Base-by-base conservation (phyloP, 345 rosid species). In the Acer saccharum region DNA sequence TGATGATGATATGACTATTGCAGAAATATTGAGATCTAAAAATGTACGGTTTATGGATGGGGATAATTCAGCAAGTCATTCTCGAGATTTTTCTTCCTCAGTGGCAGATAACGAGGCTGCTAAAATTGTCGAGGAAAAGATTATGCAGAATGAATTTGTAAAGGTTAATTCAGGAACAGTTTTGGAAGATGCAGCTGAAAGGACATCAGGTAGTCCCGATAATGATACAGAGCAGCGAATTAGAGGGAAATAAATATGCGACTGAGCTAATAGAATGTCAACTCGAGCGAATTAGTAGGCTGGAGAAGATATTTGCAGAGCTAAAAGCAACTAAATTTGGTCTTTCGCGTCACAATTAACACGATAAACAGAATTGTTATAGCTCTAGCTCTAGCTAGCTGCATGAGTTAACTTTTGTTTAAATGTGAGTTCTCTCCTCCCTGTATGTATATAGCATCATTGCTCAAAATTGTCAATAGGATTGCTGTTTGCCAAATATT, bases 291-390 rank as follows among this genome's bases (percentile, higher is more conserved):
- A 23, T 62, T 61, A 62, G 23, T 25, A 43, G 57, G 39, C 58
- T 73, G 8, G 76, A 62, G 23, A 62, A 9, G 43, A 60, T 61
- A 3, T 6, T 73, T 62, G 68, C 76, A 60, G 14, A 43, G 55
- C 41, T 62, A 44, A 73, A 61, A 73, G 68, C 23, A 43, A 41
- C 13, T 46, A 41, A 11, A 73, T 23, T 2, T 44, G 41, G 55
- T 43, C 41, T 1, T 21, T 13, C 2, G 14, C 32, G 20, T 60
- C 21, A 14, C 13, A 60, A 61, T 35, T 29, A 43, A 57, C 62
- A 57, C 20, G 1, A 3, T n/a, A 21, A 10, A n/a, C 21, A 7
- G 11, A 4, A n/a, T 5, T 57, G 75, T 71, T 35, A 20, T 16
- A 54, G 58, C 16, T 52, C n/a, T 52, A 52, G 18, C 57, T 52